Percentiles rank a stretch among this genome's conserved stretches.
Conservation (phyloP, 1,284 basidiomycete species). For the Thecaphora frezii region DNA sequence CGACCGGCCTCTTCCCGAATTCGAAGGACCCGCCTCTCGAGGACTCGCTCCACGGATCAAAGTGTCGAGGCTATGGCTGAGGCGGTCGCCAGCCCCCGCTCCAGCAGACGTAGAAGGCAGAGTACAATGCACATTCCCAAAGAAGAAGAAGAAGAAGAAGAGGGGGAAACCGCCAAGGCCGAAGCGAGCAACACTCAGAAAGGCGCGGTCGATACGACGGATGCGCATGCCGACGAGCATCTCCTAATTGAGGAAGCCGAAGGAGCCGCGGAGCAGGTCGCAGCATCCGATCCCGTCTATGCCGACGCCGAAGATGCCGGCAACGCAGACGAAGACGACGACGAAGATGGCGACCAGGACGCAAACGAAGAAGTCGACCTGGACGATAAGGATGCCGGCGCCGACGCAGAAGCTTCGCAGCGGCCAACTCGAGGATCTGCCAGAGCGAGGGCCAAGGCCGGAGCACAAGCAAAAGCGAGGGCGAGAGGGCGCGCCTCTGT, state of each 20-base stretch:
- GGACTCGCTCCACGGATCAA: slow-evolving; percentile 20
- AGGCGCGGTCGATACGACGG: too few species aligned
- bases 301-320: slow-evolving; percentile 11
- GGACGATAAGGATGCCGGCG: slow-evolving; percentile 7
- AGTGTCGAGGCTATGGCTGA: slow-evolving; percentile 9
- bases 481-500: background rate
- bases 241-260: slow-evolving; percentile 6
- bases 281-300: slow-evolving; percentile 15
- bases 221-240: background rate
- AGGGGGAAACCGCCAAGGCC: slow-evolving; percentile 4
- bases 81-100: slow-evolving; percentile 10
- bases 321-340: slow-evolving; percentile 15
- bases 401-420: slow-evolving; percentile 1
- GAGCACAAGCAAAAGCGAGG: background rate
- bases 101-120: slow-evolving; percentile 27
- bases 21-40: slow-evolving; percentile 13
- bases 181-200: background rate
- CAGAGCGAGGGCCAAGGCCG: too few species aligned
- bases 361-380: slow-evolving; percentile 11
- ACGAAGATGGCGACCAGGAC: slow-evolving; percentile 5
- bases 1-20: slow-evolving; percentile 12
- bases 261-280: slow-evolving; percentile 4
- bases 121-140: slow-evolving; percentile 13
- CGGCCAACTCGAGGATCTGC: too few species aligned
- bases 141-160: slow-evolving; percentile 8